These are phyloP conservation scores for Kwoniella shivajii DNA, from an alignment of 1,284 basidiomycete genomes.

Conservation along the genomic window DNA sequence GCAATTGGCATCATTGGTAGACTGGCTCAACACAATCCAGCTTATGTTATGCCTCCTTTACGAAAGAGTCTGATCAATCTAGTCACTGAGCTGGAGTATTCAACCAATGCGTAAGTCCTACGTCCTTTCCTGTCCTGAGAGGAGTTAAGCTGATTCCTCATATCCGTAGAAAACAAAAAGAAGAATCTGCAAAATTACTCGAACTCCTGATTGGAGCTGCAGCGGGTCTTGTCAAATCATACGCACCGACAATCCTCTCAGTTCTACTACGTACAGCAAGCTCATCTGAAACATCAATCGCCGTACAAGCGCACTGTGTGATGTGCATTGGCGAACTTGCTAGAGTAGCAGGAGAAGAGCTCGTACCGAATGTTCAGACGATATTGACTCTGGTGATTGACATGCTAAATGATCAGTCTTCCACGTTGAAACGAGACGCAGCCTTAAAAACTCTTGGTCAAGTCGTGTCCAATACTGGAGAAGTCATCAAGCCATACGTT, in stretches of 20 bases:
- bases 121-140: neutral
- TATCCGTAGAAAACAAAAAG: conserved; percentile 66
- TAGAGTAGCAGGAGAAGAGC: conserved; percentile 90
- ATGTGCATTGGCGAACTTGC: conserved; percentile 94
- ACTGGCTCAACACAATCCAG: conserved; percentile 92
- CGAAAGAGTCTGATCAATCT: conserved; percentile 96
- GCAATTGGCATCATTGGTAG: conserved; percentile 92
- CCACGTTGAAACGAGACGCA: conserved; percentile 79
- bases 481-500: conserved; percentile 87
- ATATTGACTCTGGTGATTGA: conserved; percentile 89
- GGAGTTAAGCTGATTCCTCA: conserved; percentile 4
- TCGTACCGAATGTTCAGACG: conserved; percentile 76
- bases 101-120: conserved; percentile 73
- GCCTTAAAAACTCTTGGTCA: conserved; percentile 93
- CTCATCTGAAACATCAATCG: conserved; percentile 79
- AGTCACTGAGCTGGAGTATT: conserved; percentile 95
- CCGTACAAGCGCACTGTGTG: conserved; percentile 89
- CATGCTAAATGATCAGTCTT: conserved; percentile 81
- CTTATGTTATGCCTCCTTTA: conserved; percentile 97
- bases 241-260: conserved; percentile 92
- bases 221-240: conserved; percentile 91
- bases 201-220: conserved; percentile 87
- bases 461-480: conserved; percentile 92
- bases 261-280: conserved; percentile 77
- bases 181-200: conserved; percentile 87